Base-by-base conservation (phyloP, 73 alveolate genomes). In the Paraurostyla sp. region DNA sequence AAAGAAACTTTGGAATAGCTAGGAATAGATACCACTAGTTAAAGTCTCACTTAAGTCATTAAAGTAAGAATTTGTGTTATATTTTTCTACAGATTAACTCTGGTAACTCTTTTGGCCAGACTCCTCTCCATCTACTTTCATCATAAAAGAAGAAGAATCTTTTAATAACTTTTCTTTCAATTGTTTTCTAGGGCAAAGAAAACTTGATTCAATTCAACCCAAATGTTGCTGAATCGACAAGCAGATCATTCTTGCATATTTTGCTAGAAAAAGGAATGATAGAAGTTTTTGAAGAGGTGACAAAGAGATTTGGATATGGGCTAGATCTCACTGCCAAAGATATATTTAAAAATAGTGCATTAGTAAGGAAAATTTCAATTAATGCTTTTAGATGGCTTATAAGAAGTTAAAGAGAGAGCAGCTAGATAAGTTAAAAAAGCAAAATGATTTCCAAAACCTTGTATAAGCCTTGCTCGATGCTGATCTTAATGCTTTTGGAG, bases 171-270 rank as follows among this genome's bases (percentile, higher is more conserved):
- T 38, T 38, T 11, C 36, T 65, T 56, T 1, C 9, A 65, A 42
- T 65, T 35, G 13, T 65, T n/a, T 38, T 65, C 7, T 56, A 65
- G 30, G 82, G 41, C 13, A 13, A 20, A 16, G 38, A 65, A 36
- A 20, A 38, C 9, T 33, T 16, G 46, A 16, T 18, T 18, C 7
- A 22, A 35, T 65, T 38, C 32, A 40, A 65, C 25, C 32, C 42
- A 20, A 65, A 65, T 23, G 36, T 13, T 18, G 6, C 32, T 3
- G 82, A 65, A n/a, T 32, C 60, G 20, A 30, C 69, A 20, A 38
- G 27, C 33, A 41, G 87, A 4, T 43, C 87, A 3, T 73, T 73
- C 71, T 9, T 73, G 68, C 87, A 73, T 30, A 73, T 73, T 3
- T 27, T 73, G 20, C 71, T 73, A 3, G 71, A 73, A 16, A 73